Base-by-base conservation (phyloP, 768 basidiomycete species). In the Obba rivulosa region DNA sequence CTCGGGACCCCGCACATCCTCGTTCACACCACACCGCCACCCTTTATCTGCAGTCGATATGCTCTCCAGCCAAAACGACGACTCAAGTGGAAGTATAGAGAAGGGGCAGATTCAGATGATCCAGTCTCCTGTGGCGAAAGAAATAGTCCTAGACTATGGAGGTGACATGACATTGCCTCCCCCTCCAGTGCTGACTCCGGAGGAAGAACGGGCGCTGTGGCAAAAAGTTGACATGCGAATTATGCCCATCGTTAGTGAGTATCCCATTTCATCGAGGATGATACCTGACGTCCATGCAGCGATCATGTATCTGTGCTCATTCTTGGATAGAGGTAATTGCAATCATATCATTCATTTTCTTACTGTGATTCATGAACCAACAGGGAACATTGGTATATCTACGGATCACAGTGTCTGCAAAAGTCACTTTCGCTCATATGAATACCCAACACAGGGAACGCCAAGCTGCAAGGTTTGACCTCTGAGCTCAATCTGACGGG, bases 401-500 rank as follows among this genome's bases (percentile, higher is more conserved):
- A 20, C 18, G 9, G 21, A 9, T 13, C 21, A 45, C 9, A 28
- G 14, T 13, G 22, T 23, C 23, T 22, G 16, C 14, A 14, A 17
- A 16, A 23, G 41, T 21, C 14, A 2, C 34, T 25, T 41, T 14
- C 31, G 18, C 14, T 45, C 3, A 23, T 14, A 37, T 11, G 14
- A 21, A 4, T 23, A 18, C 20, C 31, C 7, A 28, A 10, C 22
- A 20, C 17, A 61, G 60, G 60, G 16, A 63, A 61, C 35, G 61
- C 61, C 25, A 62, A 59, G 49, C 45, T 62, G 17, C 57, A 62
- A 56, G 86, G 87, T 3, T 64, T 89, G 3, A 56, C 62, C 16
- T 74, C 64, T 0, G 72, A 86, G 57, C 69, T 87, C 1, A 23
- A 77, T 39, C 69, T 87, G 40, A 72, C 68, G 0, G 77, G 79